Base-by-base conservation (phyloP, 192 early-diverging fungal genomes). In the Geranomyces michiganensis region DNA sequence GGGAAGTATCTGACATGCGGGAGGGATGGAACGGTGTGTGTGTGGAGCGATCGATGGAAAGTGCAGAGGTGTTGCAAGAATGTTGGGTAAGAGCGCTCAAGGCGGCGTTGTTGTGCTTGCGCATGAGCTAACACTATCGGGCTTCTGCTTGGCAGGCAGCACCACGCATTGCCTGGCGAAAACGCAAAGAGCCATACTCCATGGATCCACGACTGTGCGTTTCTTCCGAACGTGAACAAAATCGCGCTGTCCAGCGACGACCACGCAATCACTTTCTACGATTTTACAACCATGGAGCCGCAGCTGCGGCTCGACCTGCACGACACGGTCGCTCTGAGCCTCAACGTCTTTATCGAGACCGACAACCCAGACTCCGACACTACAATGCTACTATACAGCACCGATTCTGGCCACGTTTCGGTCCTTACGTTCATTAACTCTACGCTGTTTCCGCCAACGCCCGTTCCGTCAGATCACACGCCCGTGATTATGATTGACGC, bases 251-350 rank as follows among this genome's bases (percentile, higher is more conserved):
- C 82, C 21, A 72, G 81, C 31, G 85, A 87, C 62, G 76, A 84
- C 47, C 85, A 87, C 49, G 74, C 79, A 36, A 80, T 84, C 56
- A 81, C 82, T 22, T 65, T 83, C 46, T 84, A 86, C 71, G 78
- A 85, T 32, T 32, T 47, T 19, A 74, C 77, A 30, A 83, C 84
- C 0, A 76, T 82, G 79, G 71, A 85, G 46, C 26, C 62, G 15
- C 68, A 74, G 27, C 29, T 85, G 0, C 59, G 74, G 30, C 63
- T 85, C 9, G 81, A 85, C 71, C 67, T 82, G 15, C 75, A 83
- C 73, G 78, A 78, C 47, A 63, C 46, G 31, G 62, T 71, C 41
- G 76, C 79, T 8, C 61, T 85, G 1, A 74, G 60, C 21, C 56
- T 85, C 13, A 74, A 77, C 51, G 79, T 49, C 65, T 81, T 66